phyloP scores from a whole-genome alignment of 208 protist species.

The Crithidia acanthocephali region DNA sequence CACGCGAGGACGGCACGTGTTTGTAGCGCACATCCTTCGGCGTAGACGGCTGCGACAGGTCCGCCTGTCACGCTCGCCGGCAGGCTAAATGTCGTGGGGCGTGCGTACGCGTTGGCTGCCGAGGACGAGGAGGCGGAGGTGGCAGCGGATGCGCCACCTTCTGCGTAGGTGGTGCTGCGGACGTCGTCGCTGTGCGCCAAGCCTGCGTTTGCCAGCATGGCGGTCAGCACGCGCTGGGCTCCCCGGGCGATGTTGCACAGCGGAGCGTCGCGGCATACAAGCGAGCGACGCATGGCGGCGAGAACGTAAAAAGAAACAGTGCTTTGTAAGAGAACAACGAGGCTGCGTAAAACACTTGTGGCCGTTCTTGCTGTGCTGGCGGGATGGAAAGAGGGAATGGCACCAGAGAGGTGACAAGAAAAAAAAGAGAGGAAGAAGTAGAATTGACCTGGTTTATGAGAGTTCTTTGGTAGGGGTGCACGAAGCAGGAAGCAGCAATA shows the following conservation, averaged over 20 bases:
- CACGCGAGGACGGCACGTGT: conserved; percentile 66
- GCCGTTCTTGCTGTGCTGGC: too few species aligned
- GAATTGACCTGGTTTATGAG: too few species aligned
- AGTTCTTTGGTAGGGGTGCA: too few species aligned
- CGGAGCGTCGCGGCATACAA: conserved; percentile 15
- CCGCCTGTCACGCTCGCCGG: conserved; percentile 15
- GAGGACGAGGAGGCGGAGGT: not conserved
- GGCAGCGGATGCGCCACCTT: not conserved
- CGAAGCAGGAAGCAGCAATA: too few species aligned
- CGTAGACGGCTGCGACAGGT: conserved; percentile 12
- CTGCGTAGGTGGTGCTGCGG: not conserved
- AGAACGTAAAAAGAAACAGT: too few species aligned
- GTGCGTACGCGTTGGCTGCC: not conserved
- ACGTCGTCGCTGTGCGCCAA: not conserved
- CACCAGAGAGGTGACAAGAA: too few species aligned
- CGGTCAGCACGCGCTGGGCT: conserved; percentile 38
- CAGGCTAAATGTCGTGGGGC: not conserved
- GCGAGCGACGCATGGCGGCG: conserved; percentile 28
- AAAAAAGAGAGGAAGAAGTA: too few species aligned
- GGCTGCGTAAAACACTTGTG: too few species aligned
- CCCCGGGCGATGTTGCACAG: conserved; percentile 64
- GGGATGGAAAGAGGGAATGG: too few species aligned
- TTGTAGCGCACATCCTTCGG: conserved; percentile 40
- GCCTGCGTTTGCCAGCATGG: conserved; percentile 29
- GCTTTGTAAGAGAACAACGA: too few species aligned